Percentiles rank a stretch among this genome's conserved stretches.
Evolutionary conservation across 1,284 basidiomycete genomes (phyloP).

Genomic region (Malassezia sympodialis): DNA sequence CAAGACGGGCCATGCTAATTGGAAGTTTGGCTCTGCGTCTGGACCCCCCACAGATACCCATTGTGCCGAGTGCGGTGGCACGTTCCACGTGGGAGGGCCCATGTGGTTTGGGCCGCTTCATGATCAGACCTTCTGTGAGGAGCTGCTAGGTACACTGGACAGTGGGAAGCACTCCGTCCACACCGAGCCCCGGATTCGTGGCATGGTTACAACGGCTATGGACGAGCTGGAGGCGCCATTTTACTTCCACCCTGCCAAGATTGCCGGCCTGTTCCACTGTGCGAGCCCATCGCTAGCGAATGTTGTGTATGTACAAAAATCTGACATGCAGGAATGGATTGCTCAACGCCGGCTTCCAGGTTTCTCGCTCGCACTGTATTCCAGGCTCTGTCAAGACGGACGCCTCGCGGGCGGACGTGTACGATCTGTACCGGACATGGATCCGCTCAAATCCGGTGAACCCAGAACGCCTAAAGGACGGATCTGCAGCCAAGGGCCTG

Average conservation of each 20-base stretch:
- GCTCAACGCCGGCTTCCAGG: conserved; percentile 68
- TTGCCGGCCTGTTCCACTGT: conserved; percentile 74
- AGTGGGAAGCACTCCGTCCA: conserved; percentile 57
- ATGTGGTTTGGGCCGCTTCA: conserved; percentile 93
- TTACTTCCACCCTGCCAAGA: conserved; percentile 78
- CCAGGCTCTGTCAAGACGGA: conserved; percentile 84
- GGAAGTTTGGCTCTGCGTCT: conserved; percentile 57
- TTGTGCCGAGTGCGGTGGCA: conserved; percentile 68
- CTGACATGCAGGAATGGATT: conserved; percentile 63
- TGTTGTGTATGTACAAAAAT: conserved; percentile 1
- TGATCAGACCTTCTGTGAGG: conserved; percentile 62
- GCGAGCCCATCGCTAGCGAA: conserved; percentile 23
- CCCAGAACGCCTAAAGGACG: conserved; percentile 55
- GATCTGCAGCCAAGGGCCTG: conserved; percentile 60
- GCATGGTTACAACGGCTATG: conserved; percentile 82
- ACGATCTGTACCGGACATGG: conserved; percentile 75
- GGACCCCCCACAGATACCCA: conserved; percentile 61
- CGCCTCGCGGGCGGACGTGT: conserved; percentile 62
- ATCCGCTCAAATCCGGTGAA: conserved; percentile 65
- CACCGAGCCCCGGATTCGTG: conserved; percentile 75
- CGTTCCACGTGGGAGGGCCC: conserved; percentile 62
- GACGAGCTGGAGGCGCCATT: conserved; percentile 69
- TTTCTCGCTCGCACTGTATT: conserved; percentile 80
- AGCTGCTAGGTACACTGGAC: conserved; percentile 64
- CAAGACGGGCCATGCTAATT: conserved; percentile 26